A percentile compares a stretch with the other conserved stretches of the same genome.
Evolutionary conservation across 225 moss, liverwort and hornwort genomes (phyloP).

Genomic region (Polytrichum formosum): DNA sequence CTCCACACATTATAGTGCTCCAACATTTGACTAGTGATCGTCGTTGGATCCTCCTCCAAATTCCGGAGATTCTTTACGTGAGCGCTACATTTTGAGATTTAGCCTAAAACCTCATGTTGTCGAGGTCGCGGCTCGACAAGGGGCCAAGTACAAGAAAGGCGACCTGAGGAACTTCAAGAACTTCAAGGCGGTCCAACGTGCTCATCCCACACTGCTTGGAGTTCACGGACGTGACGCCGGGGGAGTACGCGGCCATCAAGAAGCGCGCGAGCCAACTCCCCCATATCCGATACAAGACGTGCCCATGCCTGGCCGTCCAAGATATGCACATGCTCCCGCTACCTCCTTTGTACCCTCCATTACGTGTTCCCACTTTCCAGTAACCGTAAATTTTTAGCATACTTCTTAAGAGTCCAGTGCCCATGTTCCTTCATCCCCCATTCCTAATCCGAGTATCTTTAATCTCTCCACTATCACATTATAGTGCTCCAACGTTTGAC

Average conservation of each 20-base stretch:
- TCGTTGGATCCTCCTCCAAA: too few relatives aligned
- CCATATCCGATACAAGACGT: background rate
- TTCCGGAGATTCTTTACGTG: too few relatives aligned
- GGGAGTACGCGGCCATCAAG: background rate
- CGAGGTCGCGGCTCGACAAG: background rate
- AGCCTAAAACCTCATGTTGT: too few relatives aligned
- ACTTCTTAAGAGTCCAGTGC: too few relatives aligned
- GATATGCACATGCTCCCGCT: background rate
- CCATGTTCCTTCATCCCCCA: too few relatives aligned
- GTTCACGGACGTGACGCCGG: background rate
- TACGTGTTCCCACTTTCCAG: slow-evolving; percentile 8
- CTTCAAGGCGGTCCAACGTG: background rate
- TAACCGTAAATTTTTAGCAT: background rate
- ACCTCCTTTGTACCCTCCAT: slow-evolving; percentile 1
- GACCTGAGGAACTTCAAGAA: background rate
- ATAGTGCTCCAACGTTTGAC: too few relatives aligned
- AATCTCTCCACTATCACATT: too few relatives aligned
- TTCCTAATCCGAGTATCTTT: too few relatives aligned
- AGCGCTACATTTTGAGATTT: too few relatives aligned
- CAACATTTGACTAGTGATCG: too few relatives aligned
- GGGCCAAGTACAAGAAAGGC: slow-evolving; percentile 2
- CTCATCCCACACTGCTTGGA: slow-evolving; percentile 8
- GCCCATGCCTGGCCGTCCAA: background rate
- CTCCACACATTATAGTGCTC: too few relatives aligned
- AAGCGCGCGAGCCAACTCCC: background rate